Evolutionary conservation across 768 basidiomycete species (phyloP).

Genomic region (Pleurotus eryngii): DNA sequence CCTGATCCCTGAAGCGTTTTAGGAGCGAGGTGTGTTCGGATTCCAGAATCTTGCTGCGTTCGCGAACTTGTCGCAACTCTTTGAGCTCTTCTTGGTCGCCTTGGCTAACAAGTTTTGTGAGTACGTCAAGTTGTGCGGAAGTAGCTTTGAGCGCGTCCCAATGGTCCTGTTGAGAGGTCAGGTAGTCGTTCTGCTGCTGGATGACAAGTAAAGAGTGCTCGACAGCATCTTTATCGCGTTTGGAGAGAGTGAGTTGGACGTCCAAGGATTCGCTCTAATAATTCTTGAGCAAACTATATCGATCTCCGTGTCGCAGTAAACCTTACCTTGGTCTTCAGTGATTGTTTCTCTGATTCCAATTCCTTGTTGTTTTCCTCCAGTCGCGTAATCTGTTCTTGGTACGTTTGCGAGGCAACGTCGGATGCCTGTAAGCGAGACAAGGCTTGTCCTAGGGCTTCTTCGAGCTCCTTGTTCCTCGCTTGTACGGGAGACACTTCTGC

Average conservation of each 20-base stretch:
- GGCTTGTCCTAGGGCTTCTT: constrained; percentile 72
- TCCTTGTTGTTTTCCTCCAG: constrained; percentile 63
- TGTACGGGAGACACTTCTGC: constrained; percentile 46
- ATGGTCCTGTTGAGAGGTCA: constrained; percentile 61
- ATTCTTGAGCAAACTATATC: constrained; percentile 12
- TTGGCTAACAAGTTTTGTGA: constrained; percentile 58
- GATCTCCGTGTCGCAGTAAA: not conserved
- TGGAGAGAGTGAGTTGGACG: constrained; percentile 48
- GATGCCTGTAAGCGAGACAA: constrained; percentile 67
- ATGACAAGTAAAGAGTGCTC: constrained; percentile 47
- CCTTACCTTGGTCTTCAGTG: constrained; percentile 58
- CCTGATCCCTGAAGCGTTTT: constrained; percentile 72
- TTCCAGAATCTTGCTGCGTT: constrained; percentile 61
- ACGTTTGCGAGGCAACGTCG: constrained; percentile 62
- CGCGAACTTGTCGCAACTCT: constrained; percentile 65
- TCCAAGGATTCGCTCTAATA: constrained; percentile 60
- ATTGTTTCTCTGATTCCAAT: constrained; percentile 50
- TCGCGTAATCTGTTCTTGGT: constrained; percentile 55
- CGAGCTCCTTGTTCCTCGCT: constrained; percentile 55
- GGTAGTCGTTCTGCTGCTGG: constrained; percentile 57
- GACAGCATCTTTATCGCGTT: constrained; percentile 62
- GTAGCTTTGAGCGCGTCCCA: constrained; percentile 76
- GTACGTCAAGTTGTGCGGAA: constrained; percentile 68
- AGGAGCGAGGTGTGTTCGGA: constrained; percentile 64
- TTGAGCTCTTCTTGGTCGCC: constrained; percentile 69